These are phyloP conservation scores for Apiospora hydei DNA, from an alignment of 2,329 filamentous ascomycete species.

Conservation along the genomic window DNA sequence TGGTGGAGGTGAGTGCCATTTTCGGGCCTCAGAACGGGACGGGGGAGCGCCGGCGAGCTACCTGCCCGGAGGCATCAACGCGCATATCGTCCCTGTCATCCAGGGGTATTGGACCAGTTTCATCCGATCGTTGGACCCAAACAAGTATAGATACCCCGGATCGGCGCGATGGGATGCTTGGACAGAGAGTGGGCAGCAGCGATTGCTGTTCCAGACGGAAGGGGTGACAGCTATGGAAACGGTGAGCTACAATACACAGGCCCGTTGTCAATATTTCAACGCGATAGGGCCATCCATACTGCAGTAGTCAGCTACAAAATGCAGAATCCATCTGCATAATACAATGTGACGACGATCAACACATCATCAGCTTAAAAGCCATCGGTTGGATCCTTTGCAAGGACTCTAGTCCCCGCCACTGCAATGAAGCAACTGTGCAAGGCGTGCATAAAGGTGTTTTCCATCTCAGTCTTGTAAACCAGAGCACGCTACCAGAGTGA, in stretches of 20 bases:
- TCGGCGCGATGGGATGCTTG: constrained; percentile 39
- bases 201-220: constrained; percentile 53
- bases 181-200: constrained; percentile 36
- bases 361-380: not conserved
- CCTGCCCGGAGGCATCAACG: constrained; percentile 58
- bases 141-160: constrained; percentile 44
- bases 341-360: not conserved
- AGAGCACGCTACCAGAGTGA: too few relatives aligned
- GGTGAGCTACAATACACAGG: constrained; percentile 47
- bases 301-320: not conserved
- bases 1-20: constrained; percentile 70
- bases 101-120: constrained; percentile 81
- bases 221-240: constrained; percentile 52
- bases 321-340: not conserved
- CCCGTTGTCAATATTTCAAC: constrained; percentile 56
- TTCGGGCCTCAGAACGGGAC: constrained; percentile 68
- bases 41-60: constrained; percentile 63
- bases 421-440: not conserved
- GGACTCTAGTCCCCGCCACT: not conserved
- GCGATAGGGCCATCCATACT: constrained; percentile 49
- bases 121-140: constrained; percentile 71
- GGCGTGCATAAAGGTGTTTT: too few relatives aligned
- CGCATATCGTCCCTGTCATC: constrained; percentile 63
- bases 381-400: not conserved
- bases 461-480: too few relatives aligned